Percentiles rank a stretch among this genome's conserved stretches.
Conservation (phyloP, 352 stramenopile genomes). For the Poterioochromonas sp. region DNA sequence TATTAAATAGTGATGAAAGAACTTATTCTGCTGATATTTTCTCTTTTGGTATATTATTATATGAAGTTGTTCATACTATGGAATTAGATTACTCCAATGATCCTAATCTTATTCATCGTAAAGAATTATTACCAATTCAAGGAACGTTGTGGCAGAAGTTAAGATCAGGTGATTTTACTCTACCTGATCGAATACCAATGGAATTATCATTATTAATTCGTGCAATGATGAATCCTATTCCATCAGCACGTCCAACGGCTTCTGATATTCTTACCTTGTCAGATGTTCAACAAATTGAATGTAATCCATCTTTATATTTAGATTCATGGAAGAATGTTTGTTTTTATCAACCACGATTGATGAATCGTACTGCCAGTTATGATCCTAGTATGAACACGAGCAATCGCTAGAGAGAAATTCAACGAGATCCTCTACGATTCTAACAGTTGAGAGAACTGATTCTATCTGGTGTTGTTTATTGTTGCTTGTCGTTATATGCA, state of each 20-base stretch:
- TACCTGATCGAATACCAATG: not conserved
- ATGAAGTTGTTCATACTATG: not conserved
- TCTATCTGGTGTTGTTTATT: no score
- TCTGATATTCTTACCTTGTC: not conserved
- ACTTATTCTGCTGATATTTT: not conserved
- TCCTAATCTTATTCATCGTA: not conserved
- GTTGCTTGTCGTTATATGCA: no score
- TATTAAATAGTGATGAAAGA: not conserved
- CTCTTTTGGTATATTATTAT: not conserved
- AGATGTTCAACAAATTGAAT: not conserved
- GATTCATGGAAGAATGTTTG: no score
- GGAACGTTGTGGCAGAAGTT: not conserved
- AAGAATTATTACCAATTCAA: not conserved
- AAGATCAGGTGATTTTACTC: not conserved
- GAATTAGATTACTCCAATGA: not conserved
- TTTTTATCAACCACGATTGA: not conserved
- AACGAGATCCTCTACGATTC: no score
- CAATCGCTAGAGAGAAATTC: no score
- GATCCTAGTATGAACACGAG: not conserved
- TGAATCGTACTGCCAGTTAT: not conserved
- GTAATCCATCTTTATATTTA: not conserved
- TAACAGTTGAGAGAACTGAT: no score
- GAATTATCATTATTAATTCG: not conserved
- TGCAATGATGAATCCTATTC: not conserved
- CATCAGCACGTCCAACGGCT: not conserved